Conservation (phyloP, 495 filamentous ascomycete genomes). For the Hypomontagnella monticulosa region DNA sequence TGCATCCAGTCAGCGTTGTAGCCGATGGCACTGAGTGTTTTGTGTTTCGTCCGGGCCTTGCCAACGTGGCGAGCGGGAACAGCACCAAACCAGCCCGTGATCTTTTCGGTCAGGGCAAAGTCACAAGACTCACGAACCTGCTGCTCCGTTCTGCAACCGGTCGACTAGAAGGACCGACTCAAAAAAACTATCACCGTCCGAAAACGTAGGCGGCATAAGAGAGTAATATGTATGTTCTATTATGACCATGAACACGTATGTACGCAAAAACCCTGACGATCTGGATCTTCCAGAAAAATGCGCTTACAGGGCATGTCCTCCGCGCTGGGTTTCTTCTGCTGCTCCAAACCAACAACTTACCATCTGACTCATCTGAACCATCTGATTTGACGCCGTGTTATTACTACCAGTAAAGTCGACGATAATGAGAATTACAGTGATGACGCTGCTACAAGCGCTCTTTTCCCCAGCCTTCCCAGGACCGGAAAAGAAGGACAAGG, state of each 20-base stretch:
- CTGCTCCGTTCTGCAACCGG: conserved; percentile 37
- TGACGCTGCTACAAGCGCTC: conserved; percentile 4
- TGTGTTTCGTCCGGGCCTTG: conserved; percentile 32
- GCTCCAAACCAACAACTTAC: conserved; percentile 4
- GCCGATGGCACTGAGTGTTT: conserved; percentile 41
- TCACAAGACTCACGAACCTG: conserved; percentile 34
- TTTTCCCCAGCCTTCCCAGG: conserved; percentile 17
- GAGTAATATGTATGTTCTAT: conserved; percentile 9
- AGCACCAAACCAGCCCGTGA: conserved; percentile 19
- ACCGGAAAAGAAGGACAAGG: conserved; percentile 33
- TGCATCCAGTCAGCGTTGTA: conserved; percentile 44
- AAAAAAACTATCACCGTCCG: conserved; percentile 33
- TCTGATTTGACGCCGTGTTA: conserved; percentile 24
- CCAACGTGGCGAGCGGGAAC: conserved; percentile 38
- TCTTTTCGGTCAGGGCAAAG: conserved; percentile 22
- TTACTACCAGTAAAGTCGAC: not conserved
- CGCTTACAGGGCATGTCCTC: conserved; percentile 26
- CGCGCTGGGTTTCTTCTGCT: conserved; percentile 7
- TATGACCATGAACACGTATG: not conserved
- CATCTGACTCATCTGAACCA: conserved; percentile 11
- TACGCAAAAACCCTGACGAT: conserved; percentile 1
- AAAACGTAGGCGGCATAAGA: conserved; percentile 19
- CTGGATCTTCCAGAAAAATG: not conserved
- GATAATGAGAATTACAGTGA: conserved; percentile 1
- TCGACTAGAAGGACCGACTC: conserved; percentile 42